Percentiles rank a stretch among this genome's conserved stretches.
phyloP scores from a whole-genome alignment of 352 stramenopile genomes.

The Phytophthora syringae region DNA sequence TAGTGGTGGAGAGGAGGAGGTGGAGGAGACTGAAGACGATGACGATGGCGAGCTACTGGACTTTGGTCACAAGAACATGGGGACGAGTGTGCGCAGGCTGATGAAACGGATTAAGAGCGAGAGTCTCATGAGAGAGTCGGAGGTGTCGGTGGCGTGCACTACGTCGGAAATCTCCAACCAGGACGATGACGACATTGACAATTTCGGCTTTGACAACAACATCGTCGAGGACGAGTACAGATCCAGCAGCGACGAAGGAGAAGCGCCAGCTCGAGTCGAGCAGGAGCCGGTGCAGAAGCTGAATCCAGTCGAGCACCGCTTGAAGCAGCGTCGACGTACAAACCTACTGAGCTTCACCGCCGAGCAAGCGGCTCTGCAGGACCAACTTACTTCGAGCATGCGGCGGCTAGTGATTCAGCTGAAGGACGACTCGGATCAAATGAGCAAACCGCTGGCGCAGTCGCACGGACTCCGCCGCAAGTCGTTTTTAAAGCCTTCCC shows the following conservation, averaged over 20 bases:
- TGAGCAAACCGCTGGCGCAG: slow-evolving; percentile 25
- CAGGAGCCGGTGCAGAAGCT: slow-evolving; percentile 23
- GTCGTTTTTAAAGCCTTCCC: slow-evolving; percentile 4
- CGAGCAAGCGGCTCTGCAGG: slow-evolving; percentile 43
- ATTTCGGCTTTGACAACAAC: slow-evolving; percentile 28
- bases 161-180: slow-evolving; percentile 44
- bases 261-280: slow-evolving; percentile 3
- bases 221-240: slow-evolving; percentile 5
- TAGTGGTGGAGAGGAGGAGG: too few relatives aligned
- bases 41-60: slow-evolving; percentile 33
- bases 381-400: slow-evolving; percentile 78
- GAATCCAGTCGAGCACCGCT: slow-evolving; percentile 21
- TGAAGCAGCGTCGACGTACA: slow-evolving; percentile 25
- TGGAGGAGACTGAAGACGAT: slow-evolving; percentile 18
- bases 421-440: slow-evolving; percentile 67
- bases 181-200: slow-evolving; percentile 37
- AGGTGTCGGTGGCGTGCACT: slow-evolving; percentile 5
- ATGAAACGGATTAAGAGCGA: slow-evolving; percentile 59
- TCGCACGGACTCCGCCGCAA: slow-evolving; percentile 33
- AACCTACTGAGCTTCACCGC: slow-evolving; percentile 35
- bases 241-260: slow-evolving; percentile 23
- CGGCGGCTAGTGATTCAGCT: slow-evolving; percentile 78
- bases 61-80: slow-evolving; percentile 53
- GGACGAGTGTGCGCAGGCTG: slow-evolving; percentile 54
- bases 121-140: slow-evolving; percentile 36